These are phyloP conservation scores for Saturnispora halmiae DNA, from an alignment of 805 yeast genomes.

Conservation along the genomic window DNA sequence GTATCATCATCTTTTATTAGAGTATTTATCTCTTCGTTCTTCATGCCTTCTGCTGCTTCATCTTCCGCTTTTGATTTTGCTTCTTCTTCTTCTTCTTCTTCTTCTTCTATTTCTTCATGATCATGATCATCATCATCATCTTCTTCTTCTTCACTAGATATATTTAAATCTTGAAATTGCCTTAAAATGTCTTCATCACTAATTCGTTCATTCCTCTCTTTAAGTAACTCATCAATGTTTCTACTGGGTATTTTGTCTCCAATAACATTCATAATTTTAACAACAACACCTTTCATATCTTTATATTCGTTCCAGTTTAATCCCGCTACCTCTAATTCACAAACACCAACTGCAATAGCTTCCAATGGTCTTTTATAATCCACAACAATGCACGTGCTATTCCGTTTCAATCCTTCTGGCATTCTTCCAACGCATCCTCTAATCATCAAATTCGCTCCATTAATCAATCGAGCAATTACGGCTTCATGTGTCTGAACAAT, in stretches of 20 bases:
- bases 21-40: too few relatives aligned
- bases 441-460: slow-evolving; percentile 77
- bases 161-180: neutral
- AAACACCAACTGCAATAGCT: slow-evolving; percentile 63
- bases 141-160: neutral
- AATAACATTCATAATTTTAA: slow-evolving; percentile 53
- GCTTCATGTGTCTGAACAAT: slow-evolving; percentile 59
- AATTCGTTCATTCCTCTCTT: slow-evolving; percentile 2
- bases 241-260: slow-evolving; percentile 55
- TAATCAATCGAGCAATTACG: slow-evolving; percentile 59
- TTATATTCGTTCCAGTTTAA: slow-evolving; percentile 16
- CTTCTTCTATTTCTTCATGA: slow-evolving; percentile 15
- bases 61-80: too few relatives aligned
- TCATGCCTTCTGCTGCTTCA: too few relatives aligned
- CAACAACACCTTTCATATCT: slow-evolving; percentile 56
- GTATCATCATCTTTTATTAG: too few relatives aligned
- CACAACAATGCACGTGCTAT: slow-evolving; percentile 64
- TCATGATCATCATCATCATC: neutral
- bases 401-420: slow-evolving; percentile 39
- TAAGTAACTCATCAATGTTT: slow-evolving; percentile 22
- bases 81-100: slow-evolving; percentile 1
- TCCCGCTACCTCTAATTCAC: slow-evolving; percentile 38
- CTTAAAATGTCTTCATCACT: neutral
- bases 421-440: slow-evolving; percentile 63
- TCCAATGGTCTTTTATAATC: slow-evolving; percentile 51